A percentile compares a stretch with the other conserved stretches of the same genome.
Conservation (phyloP, 1,139 yeast genomes). For the Blastobotrys indianensis region DNA sequence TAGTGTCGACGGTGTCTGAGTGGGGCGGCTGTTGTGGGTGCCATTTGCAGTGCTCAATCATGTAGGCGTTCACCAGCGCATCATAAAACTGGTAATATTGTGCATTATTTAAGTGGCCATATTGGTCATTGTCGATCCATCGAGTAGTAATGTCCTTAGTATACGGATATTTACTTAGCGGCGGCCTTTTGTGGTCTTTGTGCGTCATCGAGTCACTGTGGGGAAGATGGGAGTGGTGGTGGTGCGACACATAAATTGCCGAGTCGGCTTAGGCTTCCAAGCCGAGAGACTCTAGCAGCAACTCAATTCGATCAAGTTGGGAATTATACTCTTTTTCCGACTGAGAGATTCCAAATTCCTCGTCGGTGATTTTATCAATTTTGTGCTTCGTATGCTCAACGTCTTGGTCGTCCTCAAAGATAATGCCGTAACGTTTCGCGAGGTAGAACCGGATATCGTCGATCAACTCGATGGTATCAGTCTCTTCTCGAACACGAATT, state of each 20-base stretch:
- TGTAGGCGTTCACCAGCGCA: constrained; percentile 27
- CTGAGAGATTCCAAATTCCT: constrained; percentile 15
- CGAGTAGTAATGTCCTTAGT: constrained; percentile 22
- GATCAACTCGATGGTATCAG: constrained; percentile 71
- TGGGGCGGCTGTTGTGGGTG: constrained; percentile 7
- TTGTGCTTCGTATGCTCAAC: constrained; percentile 11
- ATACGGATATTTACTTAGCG: constrained; percentile 23
- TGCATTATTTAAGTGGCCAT: constrained; percentile 32
- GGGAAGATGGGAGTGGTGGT: neutral
- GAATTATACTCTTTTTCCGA: constrained; percentile 30
- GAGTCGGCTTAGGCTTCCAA: constrained; percentile 12
- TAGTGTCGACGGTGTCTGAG: constrained; percentile 12
- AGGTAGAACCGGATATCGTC: constrained; percentile 72
- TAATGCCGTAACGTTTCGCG: constrained; percentile 41
- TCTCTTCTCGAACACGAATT: constrained; percentile 57
- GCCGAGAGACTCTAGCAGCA: constrained; percentile 38
- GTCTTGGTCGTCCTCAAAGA: constrained; percentile 17
- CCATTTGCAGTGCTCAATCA: constrained; percentile 27
- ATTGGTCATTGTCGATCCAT: constrained; percentile 31
- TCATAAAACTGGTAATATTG: constrained; percentile 30
- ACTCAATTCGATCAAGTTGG: constrained; percentile 42
- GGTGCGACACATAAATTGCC: too few relatives aligned
- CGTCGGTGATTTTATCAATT: constrained; percentile 13
- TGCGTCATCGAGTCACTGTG: neutral
- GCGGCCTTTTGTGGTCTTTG: constrained; percentile 9